Conservation (phyloP, 169 alveolate genomes). For the Eimeria falciformis region DNA sequence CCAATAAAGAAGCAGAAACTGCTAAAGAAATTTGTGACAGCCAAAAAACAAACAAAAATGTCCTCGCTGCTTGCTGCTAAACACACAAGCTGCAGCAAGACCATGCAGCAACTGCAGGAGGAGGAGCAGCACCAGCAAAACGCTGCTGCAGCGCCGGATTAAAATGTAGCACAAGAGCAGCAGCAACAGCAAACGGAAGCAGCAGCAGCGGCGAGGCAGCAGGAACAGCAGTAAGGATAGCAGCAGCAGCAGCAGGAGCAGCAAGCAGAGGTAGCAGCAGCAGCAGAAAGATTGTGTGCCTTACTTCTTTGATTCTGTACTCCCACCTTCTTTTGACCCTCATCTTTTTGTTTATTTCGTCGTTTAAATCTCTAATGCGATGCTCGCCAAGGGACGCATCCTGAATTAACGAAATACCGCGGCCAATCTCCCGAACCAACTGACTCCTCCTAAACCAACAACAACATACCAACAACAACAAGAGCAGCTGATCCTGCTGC, state of each 20-base stretch:
- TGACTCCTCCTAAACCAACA: constrained; percentile 78
- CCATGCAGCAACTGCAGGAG: too few species aligned
- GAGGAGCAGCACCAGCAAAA: too few species aligned
- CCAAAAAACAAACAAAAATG: constrained; percentile 1
- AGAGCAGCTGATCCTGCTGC: neutral
- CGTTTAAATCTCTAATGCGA: constrained; percentile 92
- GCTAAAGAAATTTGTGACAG: neutral
- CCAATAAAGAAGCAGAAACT: neutral
- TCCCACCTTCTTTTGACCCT: constrained; percentile 93
- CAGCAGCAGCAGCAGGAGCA: constrained; percentile 30
- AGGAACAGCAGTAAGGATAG: neutral
- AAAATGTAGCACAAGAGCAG: neutral
- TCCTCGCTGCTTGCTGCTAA: neutral
- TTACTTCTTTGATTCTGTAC: constrained; percentile 91
- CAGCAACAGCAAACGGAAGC: neutral
- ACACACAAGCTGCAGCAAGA: neutral
- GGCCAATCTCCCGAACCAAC: constrained; percentile 86
- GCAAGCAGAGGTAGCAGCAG: too few species aligned
- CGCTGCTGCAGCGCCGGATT: too few species aligned
- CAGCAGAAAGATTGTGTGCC: constrained; percentile 79
- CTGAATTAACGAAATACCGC: constrained; percentile 88
- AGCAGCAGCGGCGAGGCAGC: neutral
- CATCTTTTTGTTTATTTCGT: constrained; percentile 91
- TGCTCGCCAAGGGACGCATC: constrained; percentile 92
- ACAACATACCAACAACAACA: neutral